phyloP scores from a whole-genome alignment of 805 yeast genomes.

The Saturnispora dispora region DNA sequence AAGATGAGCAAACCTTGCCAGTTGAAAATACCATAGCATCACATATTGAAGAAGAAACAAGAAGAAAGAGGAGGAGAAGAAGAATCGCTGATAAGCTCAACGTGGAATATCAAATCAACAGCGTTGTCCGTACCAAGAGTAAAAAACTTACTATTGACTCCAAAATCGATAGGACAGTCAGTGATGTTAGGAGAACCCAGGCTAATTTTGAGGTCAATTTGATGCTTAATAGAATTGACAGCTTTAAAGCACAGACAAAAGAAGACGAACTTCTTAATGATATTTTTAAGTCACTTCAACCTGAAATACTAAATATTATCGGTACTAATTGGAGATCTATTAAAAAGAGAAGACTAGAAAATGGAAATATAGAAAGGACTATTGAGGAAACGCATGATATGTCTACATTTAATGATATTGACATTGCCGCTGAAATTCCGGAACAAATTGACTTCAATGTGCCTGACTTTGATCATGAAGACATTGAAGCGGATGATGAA shows the following conservation, averaged over 20 bases:
- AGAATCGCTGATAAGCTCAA: conserved; percentile 26
- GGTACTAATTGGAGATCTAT: conserved; percentile 15
- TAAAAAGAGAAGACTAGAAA: conserved; percentile 11
- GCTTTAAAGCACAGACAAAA: not conserved
- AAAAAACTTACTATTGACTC: conserved; percentile 40
- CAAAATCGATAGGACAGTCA: conserved; percentile 35
- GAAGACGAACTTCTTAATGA: not conserved
- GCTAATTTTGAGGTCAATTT: conserved; percentile 17
- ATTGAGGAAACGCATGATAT: not conserved
- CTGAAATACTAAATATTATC: conserved; percentile 3
- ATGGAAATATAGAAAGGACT: not conserved
- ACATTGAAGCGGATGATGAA: not conserved
- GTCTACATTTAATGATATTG: conserved; percentile 1
- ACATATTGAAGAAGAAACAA: conserved; percentile 4
- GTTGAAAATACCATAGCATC: not conserved
- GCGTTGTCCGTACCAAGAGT: conserved; percentile 41
- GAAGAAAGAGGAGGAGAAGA: conserved; percentile 13
- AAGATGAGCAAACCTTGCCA: conserved; percentile 10
- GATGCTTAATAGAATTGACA: not conserved
- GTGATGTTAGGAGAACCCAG: conserved; percentile 27
- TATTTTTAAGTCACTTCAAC: conserved; percentile 9
- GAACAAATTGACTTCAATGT: not conserved
- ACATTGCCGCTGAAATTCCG: not conserved
- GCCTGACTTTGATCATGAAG: not conserved
- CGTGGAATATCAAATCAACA: conserved; percentile 22